phyloP scores from a whole-genome alignment of 116 monocot genomes.

The Dioscorea cayenensis region DNA sequence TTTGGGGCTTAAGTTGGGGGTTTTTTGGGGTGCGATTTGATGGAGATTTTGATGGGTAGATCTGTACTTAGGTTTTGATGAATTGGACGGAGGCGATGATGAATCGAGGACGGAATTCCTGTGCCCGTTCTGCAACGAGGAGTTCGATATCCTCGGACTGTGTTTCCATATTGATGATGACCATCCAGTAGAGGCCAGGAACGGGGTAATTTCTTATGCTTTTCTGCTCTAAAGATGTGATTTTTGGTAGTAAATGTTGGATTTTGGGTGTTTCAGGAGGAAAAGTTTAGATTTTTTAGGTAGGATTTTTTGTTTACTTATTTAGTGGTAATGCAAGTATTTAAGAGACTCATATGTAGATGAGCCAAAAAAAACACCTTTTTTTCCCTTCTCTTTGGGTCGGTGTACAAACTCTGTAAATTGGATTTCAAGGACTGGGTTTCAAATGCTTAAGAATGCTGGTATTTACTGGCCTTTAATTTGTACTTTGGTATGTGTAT shows the following conservation, averaged over 20 bases:
- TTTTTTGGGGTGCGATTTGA: background rate
- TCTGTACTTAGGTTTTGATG: conserved; percentile 57
- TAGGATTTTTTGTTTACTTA: background rate
- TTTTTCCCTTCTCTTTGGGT: too few species aligned
- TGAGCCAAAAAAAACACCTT: too few species aligned
- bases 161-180: conserved; percentile 92
- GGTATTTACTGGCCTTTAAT: too few species aligned
- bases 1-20: background rate
- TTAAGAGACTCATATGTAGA: too few species aligned
- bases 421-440: too few species aligned
- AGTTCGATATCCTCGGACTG: conserved; percentile 77
- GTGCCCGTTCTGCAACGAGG: conserved; percentile 84
- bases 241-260: background rate
- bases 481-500: too few species aligned
- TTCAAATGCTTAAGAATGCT: too few species aligned
- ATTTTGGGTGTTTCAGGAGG: background rate
- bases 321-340: too few species aligned
- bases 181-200: conserved; percentile 74
- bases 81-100: conserved; percentile 40
- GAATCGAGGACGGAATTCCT: conserved; percentile 46
- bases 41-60: conserved; percentile 16
- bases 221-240: background rate
- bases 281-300: background rate
- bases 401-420: too few species aligned
- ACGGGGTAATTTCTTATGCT: conserved; percentile 46